phyloP scores from a whole-genome alignment of 2,329 filamentous ascomycete species.

The Sphaerulina musiva region DNA sequence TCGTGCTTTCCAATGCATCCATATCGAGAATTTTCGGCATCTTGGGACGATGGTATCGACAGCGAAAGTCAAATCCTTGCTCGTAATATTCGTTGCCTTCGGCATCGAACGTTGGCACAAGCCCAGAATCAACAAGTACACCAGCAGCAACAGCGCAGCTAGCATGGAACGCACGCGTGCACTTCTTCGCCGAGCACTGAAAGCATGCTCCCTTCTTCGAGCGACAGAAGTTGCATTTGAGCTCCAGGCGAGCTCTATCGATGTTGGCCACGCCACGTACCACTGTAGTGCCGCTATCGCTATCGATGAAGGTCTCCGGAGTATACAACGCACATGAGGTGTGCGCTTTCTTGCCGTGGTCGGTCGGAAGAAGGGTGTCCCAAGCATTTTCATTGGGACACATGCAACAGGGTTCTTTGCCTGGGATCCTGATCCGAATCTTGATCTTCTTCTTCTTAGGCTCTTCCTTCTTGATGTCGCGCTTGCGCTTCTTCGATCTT shows the following conservation, averaged over 20 bases:
- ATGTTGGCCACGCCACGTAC: conserved; percentile 76
- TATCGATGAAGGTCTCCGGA: conserved; percentile 81
- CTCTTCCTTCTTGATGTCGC: conserved; percentile 44
- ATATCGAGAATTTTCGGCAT: conserved; percentile 60
- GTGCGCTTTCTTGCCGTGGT: conserved; percentile 81
- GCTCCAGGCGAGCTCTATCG: conserved; percentile 76
- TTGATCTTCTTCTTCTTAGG: conserved; percentile 68
- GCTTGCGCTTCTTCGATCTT: conserved; percentile 62
- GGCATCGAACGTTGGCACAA: conserved; percentile 79
- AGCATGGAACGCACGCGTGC: conserved; percentile 85
- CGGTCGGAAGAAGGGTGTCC: conserved; percentile 76
- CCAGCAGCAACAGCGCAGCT: conserved; percentile 90
- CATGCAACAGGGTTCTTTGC: conserved; percentile 76
- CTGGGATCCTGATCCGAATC: conserved; percentile 63
- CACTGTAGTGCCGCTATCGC: conserved; percentile 60
- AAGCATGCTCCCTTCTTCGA: conserved; percentile 94
- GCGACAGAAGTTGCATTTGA: conserved; percentile 92
- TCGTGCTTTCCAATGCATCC: conserved; percentile 62
- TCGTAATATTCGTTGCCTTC: conserved; percentile 90
- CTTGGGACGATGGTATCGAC: conserved; percentile 86
- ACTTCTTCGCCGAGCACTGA: conserved; percentile 93
- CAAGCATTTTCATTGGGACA: conserved; percentile 85
- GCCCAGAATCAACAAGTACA: conserved; percentile 81
- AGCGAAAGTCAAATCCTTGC: conserved; percentile 86
- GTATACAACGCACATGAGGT: conserved; percentile 84